These are phyloP conservation scores for Hypoxylon rubiginosum DNA, from an alignment of 2,329 filamentous ascomycete genomes.

Conservation along the genomic window DNA sequence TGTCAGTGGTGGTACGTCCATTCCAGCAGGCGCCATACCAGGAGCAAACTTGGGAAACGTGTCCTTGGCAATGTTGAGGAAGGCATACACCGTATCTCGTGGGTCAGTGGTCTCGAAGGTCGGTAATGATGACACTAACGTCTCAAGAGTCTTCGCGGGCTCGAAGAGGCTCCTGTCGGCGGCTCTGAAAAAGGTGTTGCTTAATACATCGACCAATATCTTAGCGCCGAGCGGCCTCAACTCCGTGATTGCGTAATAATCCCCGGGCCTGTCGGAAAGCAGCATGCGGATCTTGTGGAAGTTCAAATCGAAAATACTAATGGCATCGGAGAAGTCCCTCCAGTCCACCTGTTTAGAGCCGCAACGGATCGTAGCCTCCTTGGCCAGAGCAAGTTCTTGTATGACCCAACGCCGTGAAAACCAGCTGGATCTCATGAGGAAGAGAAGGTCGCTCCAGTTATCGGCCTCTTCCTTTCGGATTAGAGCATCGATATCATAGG, in stretches of 20 bases:
- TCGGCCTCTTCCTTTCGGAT: neutral
- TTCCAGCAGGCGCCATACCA: neutral
- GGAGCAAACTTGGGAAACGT: constrained; percentile 6
- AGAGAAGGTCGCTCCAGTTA: constrained; percentile 20
- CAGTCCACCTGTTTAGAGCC: constrained; percentile 22
- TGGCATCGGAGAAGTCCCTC: constrained; percentile 42
- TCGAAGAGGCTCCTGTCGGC: constrained; percentile 6
- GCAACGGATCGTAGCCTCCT: constrained; percentile 18
- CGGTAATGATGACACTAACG: constrained; percentile 39
- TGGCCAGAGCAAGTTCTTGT: constrained; percentile 25
- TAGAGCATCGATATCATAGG: neutral
- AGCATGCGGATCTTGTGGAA: constrained; percentile 28
- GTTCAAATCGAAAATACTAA: constrained; percentile 19
- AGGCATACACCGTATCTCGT: constrained; percentile 45
- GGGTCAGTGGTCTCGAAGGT: constrained; percentile 46
- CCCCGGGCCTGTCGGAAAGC: neutral
- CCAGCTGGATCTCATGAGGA: constrained; percentile 20
- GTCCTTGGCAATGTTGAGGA: constrained; percentile 43
- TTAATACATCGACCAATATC: constrained; percentile 25
- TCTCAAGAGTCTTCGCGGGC: constrained; percentile 37
- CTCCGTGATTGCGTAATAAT: constrained; percentile 39
- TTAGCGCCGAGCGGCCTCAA: constrained; percentile 26
- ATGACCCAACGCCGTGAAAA: constrained; percentile 35
- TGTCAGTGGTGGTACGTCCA: neutral
- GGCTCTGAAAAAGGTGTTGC: constrained; percentile 36